phyloP scores from a whole-genome alignment of 345 rosid species.

The Eucalyptus virginea region DNA sequence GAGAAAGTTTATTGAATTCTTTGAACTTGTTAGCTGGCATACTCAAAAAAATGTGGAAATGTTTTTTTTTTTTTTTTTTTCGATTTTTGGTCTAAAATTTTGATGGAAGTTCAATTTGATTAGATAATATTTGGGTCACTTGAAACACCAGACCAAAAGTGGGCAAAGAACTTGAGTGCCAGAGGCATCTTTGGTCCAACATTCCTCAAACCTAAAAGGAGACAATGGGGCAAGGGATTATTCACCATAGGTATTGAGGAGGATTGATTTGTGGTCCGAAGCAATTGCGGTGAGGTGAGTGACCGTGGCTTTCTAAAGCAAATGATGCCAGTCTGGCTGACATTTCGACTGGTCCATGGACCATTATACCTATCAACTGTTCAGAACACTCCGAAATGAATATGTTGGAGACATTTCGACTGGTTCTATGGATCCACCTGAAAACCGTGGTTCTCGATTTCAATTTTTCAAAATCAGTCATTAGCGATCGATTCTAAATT shows the following conservation, averaged over 20 bases:
- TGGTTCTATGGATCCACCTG: rapidly evolving
- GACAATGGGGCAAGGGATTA: neutral
- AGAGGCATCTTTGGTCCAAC: neutral
- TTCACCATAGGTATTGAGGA: neutral
- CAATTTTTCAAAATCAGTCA: too few relatives aligned
- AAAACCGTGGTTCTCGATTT: rapidly evolving
- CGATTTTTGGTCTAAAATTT: too few relatives aligned
- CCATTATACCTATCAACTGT: rapidly evolving
- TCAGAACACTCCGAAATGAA: too few relatives aligned
- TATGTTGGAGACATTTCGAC: neutral
- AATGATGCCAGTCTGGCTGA: rapidly evolving
- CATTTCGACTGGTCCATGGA: too few relatives aligned
- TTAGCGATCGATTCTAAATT: too few relatives aligned
- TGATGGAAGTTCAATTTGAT: too few relatives aligned
- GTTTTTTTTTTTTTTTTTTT: too few relatives aligned
- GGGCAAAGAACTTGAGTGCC: neutral
- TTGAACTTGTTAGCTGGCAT: neutral
- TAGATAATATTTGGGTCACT: too few relatives aligned
- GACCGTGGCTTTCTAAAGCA: neutral
- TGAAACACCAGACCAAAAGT: too few relatives aligned
- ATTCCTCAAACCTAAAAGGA: neutral
- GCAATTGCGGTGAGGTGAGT: neutral
- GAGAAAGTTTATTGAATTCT: neutral
- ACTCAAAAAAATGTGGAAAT: too few relatives aligned
- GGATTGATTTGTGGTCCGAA: neutral